Evolutionary conservation across 371 early-diverging fungal genomes (phyloP).

Genomic region (Apophysomyces elegans): DNA sequence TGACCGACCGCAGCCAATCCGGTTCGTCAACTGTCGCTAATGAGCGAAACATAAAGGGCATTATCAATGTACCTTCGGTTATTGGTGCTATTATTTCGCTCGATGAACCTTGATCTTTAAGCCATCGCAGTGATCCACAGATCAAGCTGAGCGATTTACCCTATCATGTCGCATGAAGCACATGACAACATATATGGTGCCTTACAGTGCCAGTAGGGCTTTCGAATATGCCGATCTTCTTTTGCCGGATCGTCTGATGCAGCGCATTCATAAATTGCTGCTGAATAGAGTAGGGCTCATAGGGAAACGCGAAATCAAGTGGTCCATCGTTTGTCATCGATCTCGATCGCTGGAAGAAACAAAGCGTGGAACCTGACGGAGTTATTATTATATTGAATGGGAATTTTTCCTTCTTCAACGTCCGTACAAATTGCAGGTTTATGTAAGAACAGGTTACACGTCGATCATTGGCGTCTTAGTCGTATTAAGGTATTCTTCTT

Average conservation of each 20-base stretch:
- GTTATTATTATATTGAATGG: too few relatives aligned
- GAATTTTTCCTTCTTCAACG: too few relatives aligned
- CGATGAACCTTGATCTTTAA: constrained; percentile 55
- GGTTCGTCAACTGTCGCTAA: constrained; percentile 35
- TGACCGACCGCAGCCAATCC: constrained; percentile 47
- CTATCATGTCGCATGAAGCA: constrained; percentile 26
- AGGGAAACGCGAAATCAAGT: constrained; percentile 65
- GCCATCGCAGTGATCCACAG: constrained; percentile 86
- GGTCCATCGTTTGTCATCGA: constrained; percentile 16
- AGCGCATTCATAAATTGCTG: constrained; percentile 78
- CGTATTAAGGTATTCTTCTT: too few relatives aligned
- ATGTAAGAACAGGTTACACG: too few relatives aligned
- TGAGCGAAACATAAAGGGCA: neutral
- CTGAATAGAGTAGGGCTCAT: constrained; percentile 80
- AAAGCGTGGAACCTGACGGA: too few relatives aligned
- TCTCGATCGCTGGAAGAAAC: neutral
- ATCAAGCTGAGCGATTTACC: constrained; percentile 90
- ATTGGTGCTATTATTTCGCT: constrained; percentile 3
- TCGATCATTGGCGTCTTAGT: too few relatives aligned
- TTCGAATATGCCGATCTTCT: constrained; percentile 85
- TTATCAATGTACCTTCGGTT: constrained; percentile 12
- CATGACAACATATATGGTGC: neutral
- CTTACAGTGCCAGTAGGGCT: constrained; percentile 90
- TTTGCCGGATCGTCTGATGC: constrained; percentile 66
- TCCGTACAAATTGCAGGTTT: too few relatives aligned